A percentile compares a stretch with the other conserved stretches of the same genome.
Evolutionary conservation across 202 grass and related monocot species (phyloP).

Genomic region (Carex arenaria): DNA sequence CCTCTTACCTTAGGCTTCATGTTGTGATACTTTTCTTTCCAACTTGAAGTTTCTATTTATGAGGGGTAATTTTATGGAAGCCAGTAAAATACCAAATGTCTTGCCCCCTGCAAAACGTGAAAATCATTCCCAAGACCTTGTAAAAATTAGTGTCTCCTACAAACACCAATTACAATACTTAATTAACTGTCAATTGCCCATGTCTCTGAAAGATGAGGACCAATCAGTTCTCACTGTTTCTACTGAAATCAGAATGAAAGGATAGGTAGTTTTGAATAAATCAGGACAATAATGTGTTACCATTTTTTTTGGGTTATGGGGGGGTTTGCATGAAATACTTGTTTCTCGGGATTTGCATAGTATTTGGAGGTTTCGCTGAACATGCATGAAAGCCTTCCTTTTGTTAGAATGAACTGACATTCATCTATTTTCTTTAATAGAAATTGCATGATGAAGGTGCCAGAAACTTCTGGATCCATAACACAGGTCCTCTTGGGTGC

Average conservation of each 20-base stretch:
- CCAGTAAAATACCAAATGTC: neutral
- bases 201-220: neutral
- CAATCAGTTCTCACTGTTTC: neutral
- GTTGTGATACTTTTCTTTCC: neutral
- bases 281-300: neutral
- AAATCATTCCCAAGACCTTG: neutral
- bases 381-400: neutral
- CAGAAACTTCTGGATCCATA: slow-evolving; percentile 99
- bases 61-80: neutral
- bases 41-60: neutral
- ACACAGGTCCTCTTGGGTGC: slow-evolving; percentile 91
- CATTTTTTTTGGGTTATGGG: neutral
- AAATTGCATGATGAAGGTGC: slow-evolving; percentile 85
- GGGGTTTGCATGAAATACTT: neutral
- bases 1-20: neutral
- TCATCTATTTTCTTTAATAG: slow-evolving; percentile 38
- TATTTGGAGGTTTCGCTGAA: neutral
- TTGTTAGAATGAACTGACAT: neutral
- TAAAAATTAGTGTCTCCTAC: neutral
- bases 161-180: neutral
- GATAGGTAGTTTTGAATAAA: neutral
- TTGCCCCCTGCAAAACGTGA: neutral
- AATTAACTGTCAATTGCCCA: neutral
- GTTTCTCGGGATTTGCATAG: neutral
- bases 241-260: neutral